These are phyloP conservation scores for Pseudogymnoascus sp. DNA, from an alignment of 2,329 filamentous ascomycete species.

Conservation along the genomic window DNA sequence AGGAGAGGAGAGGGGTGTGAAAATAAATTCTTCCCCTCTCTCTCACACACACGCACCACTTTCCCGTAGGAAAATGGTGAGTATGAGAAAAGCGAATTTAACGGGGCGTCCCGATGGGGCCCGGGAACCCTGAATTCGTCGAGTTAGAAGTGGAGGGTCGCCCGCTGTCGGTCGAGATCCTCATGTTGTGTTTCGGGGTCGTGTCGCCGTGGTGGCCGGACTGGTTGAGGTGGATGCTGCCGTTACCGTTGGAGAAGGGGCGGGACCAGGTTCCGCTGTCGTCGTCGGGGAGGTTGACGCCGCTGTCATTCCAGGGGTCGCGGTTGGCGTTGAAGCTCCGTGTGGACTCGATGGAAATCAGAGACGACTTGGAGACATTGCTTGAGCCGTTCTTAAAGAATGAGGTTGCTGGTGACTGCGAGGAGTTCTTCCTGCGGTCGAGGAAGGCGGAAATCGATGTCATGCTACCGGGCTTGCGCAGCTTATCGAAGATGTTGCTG, in stretches of 20 bases:
- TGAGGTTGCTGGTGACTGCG: conserved; percentile 68
- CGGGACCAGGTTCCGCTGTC: conserved; percentile 53
- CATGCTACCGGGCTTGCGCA: conserved; percentile 91
- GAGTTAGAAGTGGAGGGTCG: conserved; percentile 92
- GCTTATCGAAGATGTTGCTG: conserved; percentile 78
- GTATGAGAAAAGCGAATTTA: conserved; percentile 32
- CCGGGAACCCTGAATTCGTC: conserved; percentile 92
- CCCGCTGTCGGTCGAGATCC: conserved; percentile 82
- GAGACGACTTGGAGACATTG: conserved; percentile 88
- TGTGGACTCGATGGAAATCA: conserved; percentile 92
- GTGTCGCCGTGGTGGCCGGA: conserved; percentile 68
- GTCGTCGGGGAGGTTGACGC: conserved; percentile 86
- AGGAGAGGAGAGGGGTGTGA: neutral
- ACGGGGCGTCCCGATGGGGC: conserved; percentile 83
- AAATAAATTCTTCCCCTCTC: neutral
- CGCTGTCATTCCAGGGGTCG: conserved; percentile 97
- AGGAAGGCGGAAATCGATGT: conserved; percentile 93
- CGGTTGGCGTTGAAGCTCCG: conserved; percentile 84
- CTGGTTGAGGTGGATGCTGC: conserved; percentile 45
- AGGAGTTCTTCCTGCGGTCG: conserved; percentile 88
- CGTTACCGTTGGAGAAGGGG: conserved; percentile 60
- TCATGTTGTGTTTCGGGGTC: conserved; percentile 74
- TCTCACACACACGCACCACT: neutral
- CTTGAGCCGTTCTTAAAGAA: conserved; percentile 88
- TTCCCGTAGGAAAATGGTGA: conserved; percentile 16